phyloP scores from a whole-genome alignment of 2,329 filamentous ascomycete genomes.

The Shiraia bambusicola region DNA sequence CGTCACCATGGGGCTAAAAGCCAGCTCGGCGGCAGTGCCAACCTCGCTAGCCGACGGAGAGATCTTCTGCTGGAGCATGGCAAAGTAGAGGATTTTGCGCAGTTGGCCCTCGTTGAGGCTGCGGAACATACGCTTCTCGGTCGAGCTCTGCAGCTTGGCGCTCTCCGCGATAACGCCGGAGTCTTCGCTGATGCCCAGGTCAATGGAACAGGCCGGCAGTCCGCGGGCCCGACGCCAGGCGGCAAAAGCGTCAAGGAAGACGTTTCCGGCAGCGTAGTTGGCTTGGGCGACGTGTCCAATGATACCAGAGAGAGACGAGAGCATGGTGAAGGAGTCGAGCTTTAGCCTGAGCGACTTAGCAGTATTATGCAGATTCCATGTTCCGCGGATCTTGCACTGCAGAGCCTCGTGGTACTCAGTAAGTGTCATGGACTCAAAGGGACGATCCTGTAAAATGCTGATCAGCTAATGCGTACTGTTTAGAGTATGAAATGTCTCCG shows the following conservation, averaged over 20 bases:
- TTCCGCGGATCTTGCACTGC: conserved; percentile 20
- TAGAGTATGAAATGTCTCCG: no score
- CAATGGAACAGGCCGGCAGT: conserved; percentile 48
- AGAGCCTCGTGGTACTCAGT: conserved; percentile 12
- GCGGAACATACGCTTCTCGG: neutral
- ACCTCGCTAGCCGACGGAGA: no score
- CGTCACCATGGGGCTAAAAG: no score
- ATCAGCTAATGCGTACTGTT: no score
- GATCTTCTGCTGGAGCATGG: conserved; percentile 13
- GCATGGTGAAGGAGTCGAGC: conserved; percentile 36
- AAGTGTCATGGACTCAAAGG: conserved; percentile 16
- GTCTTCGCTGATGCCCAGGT: conserved; percentile 54
- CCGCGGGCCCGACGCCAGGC: conserved; percentile 16
- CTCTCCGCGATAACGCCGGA: conserved; percentile 38
- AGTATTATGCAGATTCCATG: conserved; percentile 28
- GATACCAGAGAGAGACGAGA: conserved; percentile 26
- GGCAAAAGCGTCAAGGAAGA: conserved; percentile 29
- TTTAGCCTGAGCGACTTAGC: no score
- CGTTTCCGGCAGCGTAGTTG: conserved; percentile 52
- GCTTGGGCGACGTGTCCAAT: conserved; percentile 43
- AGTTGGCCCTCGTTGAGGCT: conserved; percentile 17
- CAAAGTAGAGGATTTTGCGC: conserved; percentile 19
- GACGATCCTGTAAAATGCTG: no score
- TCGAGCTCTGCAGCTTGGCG: neutral
- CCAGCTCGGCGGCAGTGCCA: no score